A percentile compares a stretch with the other conserved stretches of the same genome.
These are phyloP conservation scores for Dovyalis caffra DNA, from an alignment of 345 rosid species.

Conservation along the genomic window DNA sequence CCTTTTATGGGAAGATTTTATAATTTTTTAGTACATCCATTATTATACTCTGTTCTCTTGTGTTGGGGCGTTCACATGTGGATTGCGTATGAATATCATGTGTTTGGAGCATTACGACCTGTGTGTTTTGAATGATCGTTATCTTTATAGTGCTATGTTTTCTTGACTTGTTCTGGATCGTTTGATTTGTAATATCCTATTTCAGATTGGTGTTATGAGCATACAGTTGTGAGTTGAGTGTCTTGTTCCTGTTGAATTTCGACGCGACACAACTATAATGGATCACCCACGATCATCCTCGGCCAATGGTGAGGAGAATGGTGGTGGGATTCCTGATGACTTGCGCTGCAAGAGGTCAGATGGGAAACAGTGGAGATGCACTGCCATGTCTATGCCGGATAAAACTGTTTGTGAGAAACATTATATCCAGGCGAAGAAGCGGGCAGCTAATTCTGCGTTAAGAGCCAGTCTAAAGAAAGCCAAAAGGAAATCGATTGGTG, in stretches of 20 bases:
- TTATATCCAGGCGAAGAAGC: slow-evolving; percentile 84
- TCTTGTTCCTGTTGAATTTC: neutral
- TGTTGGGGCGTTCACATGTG: neutral
- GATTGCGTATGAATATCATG: neutral
- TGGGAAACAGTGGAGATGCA: slow-evolving; percentile 99
- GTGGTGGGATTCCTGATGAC: slow-evolving; percentile 83
- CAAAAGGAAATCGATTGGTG: slow-evolving; percentile 58
- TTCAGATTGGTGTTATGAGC: slow-evolving; percentile 8
- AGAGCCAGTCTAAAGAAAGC: slow-evolving; percentile 84
- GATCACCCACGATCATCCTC: slow-evolving; percentile 56
- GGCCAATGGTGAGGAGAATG: slow-evolving; percentile 63
- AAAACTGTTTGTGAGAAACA: slow-evolving; percentile 98
- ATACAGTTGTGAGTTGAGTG: neutral
- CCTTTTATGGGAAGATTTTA: neutral
- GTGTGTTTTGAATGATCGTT: neutral
- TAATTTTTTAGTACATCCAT: neutral
- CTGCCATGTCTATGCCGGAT: slow-evolving; percentile 96
- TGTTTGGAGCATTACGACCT: neutral
- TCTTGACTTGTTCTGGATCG: neutral
- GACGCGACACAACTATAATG: slow-evolving; percentile 15
- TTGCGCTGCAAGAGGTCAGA: slow-evolving; percentile 97
- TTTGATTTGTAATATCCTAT: neutral
- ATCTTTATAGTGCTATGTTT: neutral
- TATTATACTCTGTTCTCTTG: neutral
- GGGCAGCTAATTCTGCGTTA: slow-evolving; percentile 91